These are phyloP conservation scores for Suillus cothurnatus DNA, from an alignment of 768 basidiomycete species.

Conservation along the genomic window DNA sequence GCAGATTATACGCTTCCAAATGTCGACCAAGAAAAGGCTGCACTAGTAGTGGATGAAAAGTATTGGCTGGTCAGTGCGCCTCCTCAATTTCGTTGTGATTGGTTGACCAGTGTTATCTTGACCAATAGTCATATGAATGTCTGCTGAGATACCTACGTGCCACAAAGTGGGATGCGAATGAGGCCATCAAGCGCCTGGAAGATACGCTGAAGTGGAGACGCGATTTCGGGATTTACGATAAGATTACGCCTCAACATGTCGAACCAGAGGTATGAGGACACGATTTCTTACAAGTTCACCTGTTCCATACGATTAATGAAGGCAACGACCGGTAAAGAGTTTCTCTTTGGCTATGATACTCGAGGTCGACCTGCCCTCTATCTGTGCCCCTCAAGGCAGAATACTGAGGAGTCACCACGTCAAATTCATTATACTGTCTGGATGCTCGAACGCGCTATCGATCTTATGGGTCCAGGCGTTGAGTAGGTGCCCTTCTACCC, in stretches of 20 bases:
- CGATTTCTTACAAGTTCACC: neutral
- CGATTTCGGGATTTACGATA: constrained; percentile 72
- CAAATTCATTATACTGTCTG: constrained; percentile 78
- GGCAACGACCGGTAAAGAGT: constrained; percentile 82
- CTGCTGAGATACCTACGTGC: constrained; percentile 79
- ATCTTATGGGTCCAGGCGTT: constrained; percentile 80
- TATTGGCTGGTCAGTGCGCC: constrained; percentile 66
- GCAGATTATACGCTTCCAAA: constrained; percentile 54
- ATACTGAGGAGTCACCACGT: constrained; percentile 66
- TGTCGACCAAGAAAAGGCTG: constrained; percentile 40
- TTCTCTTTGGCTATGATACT: constrained; percentile 76
- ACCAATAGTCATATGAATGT: constrained; percentile 61
- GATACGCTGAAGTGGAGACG: constrained; percentile 78
- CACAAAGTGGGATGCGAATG: constrained; percentile 66
- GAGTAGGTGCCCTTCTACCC: constrained; percentile 52
- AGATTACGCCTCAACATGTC: constrained; percentile 60
- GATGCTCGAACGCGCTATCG: constrained; percentile 74
- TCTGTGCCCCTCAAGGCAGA: constrained; percentile 71
- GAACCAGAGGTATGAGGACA: constrained; percentile 64
- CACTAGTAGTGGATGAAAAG: constrained; percentile 65
- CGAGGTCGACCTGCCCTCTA: constrained; percentile 68
- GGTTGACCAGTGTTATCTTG: constrained; percentile 9
- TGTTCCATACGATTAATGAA: constrained; percentile 23
- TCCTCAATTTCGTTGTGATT: neutral
- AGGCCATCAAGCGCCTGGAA: constrained; percentile 67